Evolutionary conservation across 2,329 filamentous ascomycete genomes (phyloP), one percentile per base, ranked within the genome.

Genomic region (Sporothrix pseudoabietina): DNA sequence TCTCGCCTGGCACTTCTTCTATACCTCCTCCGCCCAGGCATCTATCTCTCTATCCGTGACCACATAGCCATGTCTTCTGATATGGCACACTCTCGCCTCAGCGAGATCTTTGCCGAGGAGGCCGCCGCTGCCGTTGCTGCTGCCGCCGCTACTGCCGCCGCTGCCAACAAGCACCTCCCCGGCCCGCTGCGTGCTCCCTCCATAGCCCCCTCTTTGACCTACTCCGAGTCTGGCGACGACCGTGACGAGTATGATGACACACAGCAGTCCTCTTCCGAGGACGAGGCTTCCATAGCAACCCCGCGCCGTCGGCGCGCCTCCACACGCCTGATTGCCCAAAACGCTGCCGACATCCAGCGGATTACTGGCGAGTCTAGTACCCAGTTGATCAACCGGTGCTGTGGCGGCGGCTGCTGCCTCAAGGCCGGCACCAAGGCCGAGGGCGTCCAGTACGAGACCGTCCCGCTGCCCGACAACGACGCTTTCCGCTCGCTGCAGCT

Each of bases 401-500:
- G 89, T 75, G 89, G 89, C 71, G 89, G 88, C 41, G 88, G 88
- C 73, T 91, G 89, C 81, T 90, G 88, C 78, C 84, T 90, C 81
- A 85, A 83, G 69, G 75, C 85, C 68, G 82, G 81, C 66, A 80
- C 80, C 69, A 83, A 84, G 75, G 83, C 82, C 69, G 80, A 84
- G 2, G 83, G 82, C 44, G 75, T 88, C 63, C 82, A 87, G 55
- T 88, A 86, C 73, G 88, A 90, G 78, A 79, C 79, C 7, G 80
- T 91, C 26, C 78, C 83, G 19, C 79, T 89, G 2, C 94, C 95
- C 0, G 90, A 96, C 80, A 98, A 97, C 78, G 87, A 91, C 74
- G 96, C 96, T 19, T 99, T 92, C 83, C 87, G 89, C 72, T 93
- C 91, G 74, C 86, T 99, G 68, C 86, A 90, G 71, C 87, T 98